phyloP scores from a whole-genome alignment of 2,329 filamentous ascomycete genomes.

The Apiospora marii region DNA sequence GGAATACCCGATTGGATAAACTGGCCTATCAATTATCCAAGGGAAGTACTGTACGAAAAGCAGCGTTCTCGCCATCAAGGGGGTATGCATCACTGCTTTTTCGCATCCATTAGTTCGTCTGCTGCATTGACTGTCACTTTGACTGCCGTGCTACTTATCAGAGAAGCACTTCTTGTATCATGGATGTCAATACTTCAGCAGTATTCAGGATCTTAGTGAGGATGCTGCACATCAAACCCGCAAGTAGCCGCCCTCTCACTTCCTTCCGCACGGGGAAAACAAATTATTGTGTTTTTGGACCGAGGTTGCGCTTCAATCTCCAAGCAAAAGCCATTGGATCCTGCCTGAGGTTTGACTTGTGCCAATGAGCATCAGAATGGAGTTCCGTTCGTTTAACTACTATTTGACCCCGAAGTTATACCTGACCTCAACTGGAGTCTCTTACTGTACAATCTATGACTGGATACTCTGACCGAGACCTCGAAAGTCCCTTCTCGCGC shows the following conservation, averaged over 20 bases:
- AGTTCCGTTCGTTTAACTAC: background rate
- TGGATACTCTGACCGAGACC: background rate
- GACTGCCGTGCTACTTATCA: background rate
- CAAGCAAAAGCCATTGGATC: background rate
- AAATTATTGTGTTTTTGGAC: background rate
- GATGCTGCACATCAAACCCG: background rate
- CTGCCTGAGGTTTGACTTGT: background rate
- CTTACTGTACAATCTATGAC: no score
- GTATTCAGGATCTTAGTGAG: background rate
- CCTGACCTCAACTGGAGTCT: background rate
- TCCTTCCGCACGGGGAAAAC: background rate
- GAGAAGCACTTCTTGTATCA: background rate
- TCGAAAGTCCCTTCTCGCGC: background rate
- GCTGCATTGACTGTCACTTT: background rate
- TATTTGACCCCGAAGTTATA: background rate
- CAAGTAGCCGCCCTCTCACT: background rate
- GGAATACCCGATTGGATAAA: no score
- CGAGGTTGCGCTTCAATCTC: background rate
- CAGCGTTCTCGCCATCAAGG: no score
- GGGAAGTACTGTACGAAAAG: background rate
- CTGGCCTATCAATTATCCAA: no score
- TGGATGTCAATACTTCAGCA: background rate
- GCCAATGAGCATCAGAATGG: background rate
- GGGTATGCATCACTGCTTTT: background rate
- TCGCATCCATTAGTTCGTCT: background rate